Evolutionary conservation across 164 flowering plant species (phyloP).

Genomic region (Umbellularia californica): DNA sequence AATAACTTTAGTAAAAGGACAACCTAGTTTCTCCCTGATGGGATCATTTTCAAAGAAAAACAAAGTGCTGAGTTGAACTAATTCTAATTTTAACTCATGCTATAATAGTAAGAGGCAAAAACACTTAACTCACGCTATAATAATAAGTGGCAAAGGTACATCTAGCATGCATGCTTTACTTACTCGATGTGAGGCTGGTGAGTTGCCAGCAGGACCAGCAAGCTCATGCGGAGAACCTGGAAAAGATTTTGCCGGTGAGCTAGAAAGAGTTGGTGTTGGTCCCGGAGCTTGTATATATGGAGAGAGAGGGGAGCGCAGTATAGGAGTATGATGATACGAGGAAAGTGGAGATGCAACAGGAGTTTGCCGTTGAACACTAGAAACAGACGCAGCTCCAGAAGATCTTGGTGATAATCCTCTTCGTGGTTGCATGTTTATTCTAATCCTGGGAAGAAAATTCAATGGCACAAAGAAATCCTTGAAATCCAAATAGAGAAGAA

Average conservation of each 20-base stretch:
- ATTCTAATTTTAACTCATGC: neutral
- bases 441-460: conserved; percentile 25
- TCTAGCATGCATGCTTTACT: neutral
- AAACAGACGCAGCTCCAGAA: conserved; percentile 17
- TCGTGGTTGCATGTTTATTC: conserved; percentile 21
- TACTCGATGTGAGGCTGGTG: conserved; percentile 32
- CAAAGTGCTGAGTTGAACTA: neutral
- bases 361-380: conserved; percentile 22
- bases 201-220: conserved; percentile 10
- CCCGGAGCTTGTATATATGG: conserved; percentile 34
- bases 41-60: too few relatives aligned
- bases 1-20: neutral
- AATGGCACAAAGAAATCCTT: neutral
- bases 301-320: conserved; percentile 39
- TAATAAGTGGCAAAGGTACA: too few relatives aligned
- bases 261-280: conserved; percentile 21
- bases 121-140: neutral
- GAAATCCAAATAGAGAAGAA: neutral
- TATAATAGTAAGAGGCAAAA: neutral
- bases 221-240: conserved; percentile 24
- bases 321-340: conserved; percentile 32
- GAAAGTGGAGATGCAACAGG: conserved; percentile 40
- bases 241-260: conserved; percentile 31
- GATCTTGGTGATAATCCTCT: conserved; percentile 27
- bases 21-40: neutral